Conservation (phyloP, 768 basidiomycete species). For the Tricholoma furcatifolium region DNA sequence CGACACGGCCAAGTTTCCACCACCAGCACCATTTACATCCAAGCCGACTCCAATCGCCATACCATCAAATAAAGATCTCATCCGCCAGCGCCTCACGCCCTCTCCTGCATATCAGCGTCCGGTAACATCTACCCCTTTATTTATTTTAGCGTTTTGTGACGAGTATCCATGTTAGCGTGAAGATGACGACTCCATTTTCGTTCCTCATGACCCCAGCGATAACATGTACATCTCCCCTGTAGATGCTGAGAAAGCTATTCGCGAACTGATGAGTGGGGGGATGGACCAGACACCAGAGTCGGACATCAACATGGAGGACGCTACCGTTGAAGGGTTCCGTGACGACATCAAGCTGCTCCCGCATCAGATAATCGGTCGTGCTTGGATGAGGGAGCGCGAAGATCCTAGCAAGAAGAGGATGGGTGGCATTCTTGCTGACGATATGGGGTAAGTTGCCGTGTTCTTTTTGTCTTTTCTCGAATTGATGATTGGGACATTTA, state of each 20-base stretch:
- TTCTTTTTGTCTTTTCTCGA: background rate
- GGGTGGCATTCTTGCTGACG: conserved; percentile 92
- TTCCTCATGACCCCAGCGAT: conserved; percentile 27
- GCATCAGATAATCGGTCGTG: conserved; percentile 83
- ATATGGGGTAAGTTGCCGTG: conserved; percentile 66
- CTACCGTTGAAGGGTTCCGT: conserved; percentile 74
- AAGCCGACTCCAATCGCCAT: conserved; percentile 28
- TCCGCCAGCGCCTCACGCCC: conserved; percentile 7
- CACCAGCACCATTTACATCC: conserved; percentile 12
- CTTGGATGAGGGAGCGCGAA: conserved; percentile 89
- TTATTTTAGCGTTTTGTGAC: background rate
- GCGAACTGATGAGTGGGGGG: conserved; percentile 70
- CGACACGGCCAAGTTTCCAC: conserved; percentile 10
- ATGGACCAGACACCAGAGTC: conserved; percentile 57
- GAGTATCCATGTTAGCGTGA: conserved; percentile 14
- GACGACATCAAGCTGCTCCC: conserved; percentile 71
- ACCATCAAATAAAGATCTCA: conserved; percentile 32
- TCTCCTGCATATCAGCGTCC: background rate
- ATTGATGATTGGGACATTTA: conserved; percentile 26
- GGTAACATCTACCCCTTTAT: background rate
- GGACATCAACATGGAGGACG: conserved; percentile 64
- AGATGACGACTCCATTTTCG: conserved; percentile 32
- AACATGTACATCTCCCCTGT: conserved; percentile 34
- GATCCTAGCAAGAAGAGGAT: conserved; percentile 58
- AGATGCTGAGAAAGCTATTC: conserved; percentile 77